Percentiles rank a stretch among this genome's conserved stretches.
These are phyloP conservation scores for Aspergillus sp. DNA, from an alignment of 2,329 filamentous ascomycete genomes.

Conservation along the genomic window DNA sequence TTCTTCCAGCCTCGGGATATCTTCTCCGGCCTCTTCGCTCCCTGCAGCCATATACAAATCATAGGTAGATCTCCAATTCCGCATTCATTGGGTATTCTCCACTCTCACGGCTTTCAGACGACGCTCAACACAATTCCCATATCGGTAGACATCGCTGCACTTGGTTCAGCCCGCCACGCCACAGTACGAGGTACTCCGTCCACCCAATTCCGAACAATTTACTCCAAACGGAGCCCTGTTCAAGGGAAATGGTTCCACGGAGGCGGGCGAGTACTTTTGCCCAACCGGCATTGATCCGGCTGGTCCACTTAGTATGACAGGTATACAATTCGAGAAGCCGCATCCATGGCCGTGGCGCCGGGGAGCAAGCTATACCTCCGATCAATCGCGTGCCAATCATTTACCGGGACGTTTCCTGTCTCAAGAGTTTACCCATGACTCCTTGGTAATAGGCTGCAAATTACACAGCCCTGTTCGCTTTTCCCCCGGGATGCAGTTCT, in stretches of 20 bases:
- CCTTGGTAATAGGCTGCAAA: neutral
- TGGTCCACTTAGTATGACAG: neutral
- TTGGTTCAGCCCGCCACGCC: neutral
- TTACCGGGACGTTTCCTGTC: neutral
- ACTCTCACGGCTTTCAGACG: neutral
- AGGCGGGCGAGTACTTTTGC: neutral
- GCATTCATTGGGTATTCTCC: neutral
- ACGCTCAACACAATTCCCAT: neutral
- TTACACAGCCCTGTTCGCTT: neutral
- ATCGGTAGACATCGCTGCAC: neutral
- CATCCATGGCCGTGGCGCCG: conserved; percentile 5
- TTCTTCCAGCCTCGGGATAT: neutral
- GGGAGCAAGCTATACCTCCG: neutral
- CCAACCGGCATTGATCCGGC: neutral
- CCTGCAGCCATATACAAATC: neutral
- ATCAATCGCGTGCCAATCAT: neutral
- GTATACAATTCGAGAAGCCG: neutral
- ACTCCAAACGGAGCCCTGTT: neutral
- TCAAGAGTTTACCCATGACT: neutral
- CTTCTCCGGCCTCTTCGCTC: neutral
- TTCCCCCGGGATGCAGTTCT: neutral
- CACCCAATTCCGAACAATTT: neutral
- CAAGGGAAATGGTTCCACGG: neutral
- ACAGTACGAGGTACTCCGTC: neutral
- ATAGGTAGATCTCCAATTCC: neutral